Percentiles rank a stretch among this genome's conserved stretches.
Conservation (phyloP, 805 yeast genomes). For the Suhomyces kilbournensis region DNA sequence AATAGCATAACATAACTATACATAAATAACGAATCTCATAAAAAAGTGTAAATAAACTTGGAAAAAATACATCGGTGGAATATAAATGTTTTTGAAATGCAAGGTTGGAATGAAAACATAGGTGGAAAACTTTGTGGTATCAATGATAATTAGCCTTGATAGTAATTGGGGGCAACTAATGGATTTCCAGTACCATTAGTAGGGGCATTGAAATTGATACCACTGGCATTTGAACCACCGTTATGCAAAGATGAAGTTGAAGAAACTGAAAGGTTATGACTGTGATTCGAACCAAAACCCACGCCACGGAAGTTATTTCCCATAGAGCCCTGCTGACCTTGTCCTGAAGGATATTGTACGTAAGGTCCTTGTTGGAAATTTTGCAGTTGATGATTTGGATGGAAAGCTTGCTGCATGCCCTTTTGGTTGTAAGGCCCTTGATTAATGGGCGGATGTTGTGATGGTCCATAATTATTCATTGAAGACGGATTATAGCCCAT, state of each 20-base stretch:
- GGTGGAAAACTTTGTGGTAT: neutral
- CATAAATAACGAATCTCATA: neutral
- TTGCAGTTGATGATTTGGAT: neutral
- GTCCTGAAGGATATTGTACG: neutral
- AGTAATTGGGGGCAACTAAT: constrained; percentile 1
- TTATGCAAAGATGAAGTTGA: constrained; percentile 4
- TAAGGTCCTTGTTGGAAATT: constrained; percentile 3
- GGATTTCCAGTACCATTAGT: neutral
- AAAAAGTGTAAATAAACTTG: neutral
- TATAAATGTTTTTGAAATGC: constrained; percentile 1
- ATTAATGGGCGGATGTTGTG: neutral
- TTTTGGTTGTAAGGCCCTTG: neutral
- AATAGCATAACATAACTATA: constrained; percentile 1
- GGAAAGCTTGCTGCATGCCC: neutral
- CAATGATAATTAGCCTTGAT: neutral
- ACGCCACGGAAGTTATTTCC: neutral
- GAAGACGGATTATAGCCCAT: neutral
- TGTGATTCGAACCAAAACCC: neutral
- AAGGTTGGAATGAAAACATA: neutral
- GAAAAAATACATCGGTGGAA: neutral
- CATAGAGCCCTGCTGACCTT: neutral
- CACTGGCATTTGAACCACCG: neutral
- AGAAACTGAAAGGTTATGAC: constrained; percentile 3
- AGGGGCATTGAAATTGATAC: neutral
- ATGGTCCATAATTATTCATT: neutral